Evolutionary conservation across 805 yeast genomes (phyloP).

Genomic region (Yarrowia phangngaensis): DNA sequence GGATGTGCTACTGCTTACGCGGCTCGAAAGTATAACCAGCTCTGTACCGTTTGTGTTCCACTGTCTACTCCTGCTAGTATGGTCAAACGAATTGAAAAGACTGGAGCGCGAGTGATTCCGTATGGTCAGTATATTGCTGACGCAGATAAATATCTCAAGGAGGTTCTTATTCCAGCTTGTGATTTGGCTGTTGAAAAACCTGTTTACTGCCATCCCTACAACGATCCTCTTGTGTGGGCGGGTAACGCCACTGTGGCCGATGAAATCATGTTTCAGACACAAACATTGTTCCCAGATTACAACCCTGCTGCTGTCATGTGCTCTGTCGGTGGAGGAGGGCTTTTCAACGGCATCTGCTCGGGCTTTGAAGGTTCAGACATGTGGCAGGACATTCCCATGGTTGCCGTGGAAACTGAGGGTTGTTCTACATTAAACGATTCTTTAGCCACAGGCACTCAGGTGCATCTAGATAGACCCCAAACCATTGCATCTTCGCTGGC

Average conservation of each 20-base stretch:
- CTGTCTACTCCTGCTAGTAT: constrained; percentile 46
- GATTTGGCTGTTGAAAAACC: constrained; percentile 56
- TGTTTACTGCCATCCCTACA: constrained; percentile 89
- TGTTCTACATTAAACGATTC: constrained; percentile 57
- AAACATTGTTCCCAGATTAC: constrained; percentile 37
- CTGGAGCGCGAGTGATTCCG: constrained; percentile 54
- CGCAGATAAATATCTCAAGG: constrained; percentile 74
- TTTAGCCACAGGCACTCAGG: constrained; percentile 46
- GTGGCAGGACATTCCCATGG: constrained; percentile 42
- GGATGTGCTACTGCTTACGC: constrained; percentile 97
- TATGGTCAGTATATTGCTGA: constrained; percentile 75
- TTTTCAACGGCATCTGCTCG: constrained; percentile 80
- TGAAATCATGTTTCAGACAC: constrained; percentile 70
- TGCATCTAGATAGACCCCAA: constrained; percentile 43
- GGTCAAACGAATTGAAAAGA: constrained; percentile 44
- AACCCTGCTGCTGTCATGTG: constrained; percentile 78
- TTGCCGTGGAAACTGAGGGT: constrained; percentile 57
- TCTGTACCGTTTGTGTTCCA: constrained; percentile 61
- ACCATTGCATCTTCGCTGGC: constrained; percentile 66
- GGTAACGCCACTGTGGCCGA: constrained; percentile 93
- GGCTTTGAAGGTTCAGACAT: constrained; percentile 60
- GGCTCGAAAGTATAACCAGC: constrained; percentile 60
- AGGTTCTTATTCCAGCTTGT: constrained; percentile 53
- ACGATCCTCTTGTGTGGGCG: constrained; percentile 88
- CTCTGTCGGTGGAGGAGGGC: constrained; percentile 96